Evolutionary conservation across 108 stramenopile genomes (phyloP).

Genomic region (Aureococcus anophagefferens): DNA sequence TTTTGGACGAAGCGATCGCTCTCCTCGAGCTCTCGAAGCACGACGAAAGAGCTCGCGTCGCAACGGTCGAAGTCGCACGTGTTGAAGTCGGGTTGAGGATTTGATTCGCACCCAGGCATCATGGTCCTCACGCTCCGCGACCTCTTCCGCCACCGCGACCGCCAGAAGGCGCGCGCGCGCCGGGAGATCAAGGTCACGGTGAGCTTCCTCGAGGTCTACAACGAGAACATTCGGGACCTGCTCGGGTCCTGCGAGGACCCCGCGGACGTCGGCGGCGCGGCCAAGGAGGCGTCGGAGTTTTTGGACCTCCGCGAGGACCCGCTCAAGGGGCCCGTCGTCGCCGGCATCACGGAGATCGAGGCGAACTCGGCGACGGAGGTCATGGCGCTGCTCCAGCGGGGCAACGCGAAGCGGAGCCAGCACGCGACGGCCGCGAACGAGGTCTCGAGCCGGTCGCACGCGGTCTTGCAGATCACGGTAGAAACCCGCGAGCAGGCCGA

Average conservation of each 20-base stretch:
- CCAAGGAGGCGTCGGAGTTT: constrained; percentile 13
- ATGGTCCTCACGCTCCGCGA: constrained; percentile 46
- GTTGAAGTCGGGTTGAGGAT: too few species aligned
- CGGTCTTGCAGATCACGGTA: constrained; percentile 46
- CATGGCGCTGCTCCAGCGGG: constrained; percentile 47
- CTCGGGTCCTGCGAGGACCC: constrained; percentile 8
- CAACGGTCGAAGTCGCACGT: constrained; percentile 12
- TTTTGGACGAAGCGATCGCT: too few species aligned
- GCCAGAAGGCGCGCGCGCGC: background rate
- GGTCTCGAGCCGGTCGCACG: constrained; percentile 45
- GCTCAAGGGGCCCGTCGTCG: constrained; percentile 44
- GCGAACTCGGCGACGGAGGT: constrained; percentile 25
- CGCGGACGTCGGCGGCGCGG: too few species aligned
- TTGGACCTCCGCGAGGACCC: constrained; percentile 54
- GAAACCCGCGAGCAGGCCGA: constrained; percentile 28
- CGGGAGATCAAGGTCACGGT: constrained; percentile 28
- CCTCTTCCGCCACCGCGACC: too few species aligned
- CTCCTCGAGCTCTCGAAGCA: too few species aligned
- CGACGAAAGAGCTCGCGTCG: background rate
- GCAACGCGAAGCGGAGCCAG: constrained; percentile 41
- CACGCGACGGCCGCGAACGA: constrained; percentile 48
- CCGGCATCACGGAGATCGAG: constrained; percentile 44
- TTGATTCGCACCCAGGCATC: too few species aligned
- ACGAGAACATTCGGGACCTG: constrained; percentile 51
- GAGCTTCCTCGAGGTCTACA: constrained; percentile 51